Evolutionary conservation across 208 protist genomes (phyloP).

Genomic region (Wallacemonas rigidus): DNA sequence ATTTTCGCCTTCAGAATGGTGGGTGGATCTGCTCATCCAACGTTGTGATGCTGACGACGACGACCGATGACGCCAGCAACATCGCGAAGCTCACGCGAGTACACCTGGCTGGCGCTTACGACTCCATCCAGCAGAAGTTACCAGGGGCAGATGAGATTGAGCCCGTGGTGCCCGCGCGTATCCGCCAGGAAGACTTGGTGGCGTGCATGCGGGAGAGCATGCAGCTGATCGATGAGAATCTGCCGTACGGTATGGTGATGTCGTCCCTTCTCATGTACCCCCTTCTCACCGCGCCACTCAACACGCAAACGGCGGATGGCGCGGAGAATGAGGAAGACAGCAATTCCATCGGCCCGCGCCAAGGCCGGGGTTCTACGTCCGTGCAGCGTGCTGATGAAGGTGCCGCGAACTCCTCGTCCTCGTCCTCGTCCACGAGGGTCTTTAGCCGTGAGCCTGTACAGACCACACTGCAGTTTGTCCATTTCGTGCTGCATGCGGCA

Average conservation of each 20-base stretch:
- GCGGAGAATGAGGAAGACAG: constrained; percentile 17
- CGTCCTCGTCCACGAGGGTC: not conserved
- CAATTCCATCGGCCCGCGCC: not conserved
- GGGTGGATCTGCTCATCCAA: constrained; percentile 76
- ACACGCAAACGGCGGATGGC: not conserved
- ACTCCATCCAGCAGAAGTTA: not conserved
- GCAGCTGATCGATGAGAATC: constrained; percentile 62
- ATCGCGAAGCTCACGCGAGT: constrained; percentile 40
- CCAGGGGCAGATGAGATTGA: not conserved
- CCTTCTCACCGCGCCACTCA: constrained; percentile 24
- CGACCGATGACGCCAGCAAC: constrained; percentile 28
- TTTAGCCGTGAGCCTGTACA: constrained; percentile 20
- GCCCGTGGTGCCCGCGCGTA: not conserved
- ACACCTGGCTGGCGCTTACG: constrained; percentile 32
- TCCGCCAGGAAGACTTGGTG: constrained; percentile 22
- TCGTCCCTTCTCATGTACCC: constrained; percentile 67
- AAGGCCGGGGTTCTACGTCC: not conserved
- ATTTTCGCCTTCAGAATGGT: constrained; percentile 68
- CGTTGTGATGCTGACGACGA: constrained; percentile 57
- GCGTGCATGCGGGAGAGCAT: constrained; percentile 62
- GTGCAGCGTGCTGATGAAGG: not conserved
- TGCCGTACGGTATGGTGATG: constrained; percentile 74
- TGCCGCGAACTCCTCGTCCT: not conserved
- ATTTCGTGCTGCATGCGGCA: constrained; percentile 63
- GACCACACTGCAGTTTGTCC: constrained; percentile 45